These are phyloP conservation scores for Nicotiana paniculata DNA, from an alignment of 257 asterid species.

Conservation along the genomic window DNA sequence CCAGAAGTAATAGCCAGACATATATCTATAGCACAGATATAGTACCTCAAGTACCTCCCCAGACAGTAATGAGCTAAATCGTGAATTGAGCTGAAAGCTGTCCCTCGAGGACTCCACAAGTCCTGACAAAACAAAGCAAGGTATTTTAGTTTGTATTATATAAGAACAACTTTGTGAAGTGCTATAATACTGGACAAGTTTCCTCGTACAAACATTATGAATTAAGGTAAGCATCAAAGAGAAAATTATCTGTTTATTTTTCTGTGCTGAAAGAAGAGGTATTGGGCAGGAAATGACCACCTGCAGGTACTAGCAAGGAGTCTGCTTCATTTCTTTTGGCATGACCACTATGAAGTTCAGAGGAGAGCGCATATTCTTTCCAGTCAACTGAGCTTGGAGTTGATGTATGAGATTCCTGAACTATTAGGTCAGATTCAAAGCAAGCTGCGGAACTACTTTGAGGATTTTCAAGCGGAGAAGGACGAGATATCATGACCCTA, in stretches of 20 bases:
- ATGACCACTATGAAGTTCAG: conserved; percentile 11
- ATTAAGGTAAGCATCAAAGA: neutral
- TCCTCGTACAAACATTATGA: neutral
- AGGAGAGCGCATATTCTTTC: neutral
- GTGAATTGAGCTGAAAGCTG: neutral
- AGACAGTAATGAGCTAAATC: neutral
- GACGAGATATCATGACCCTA: no score
- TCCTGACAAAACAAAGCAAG: conserved; percentile 4
- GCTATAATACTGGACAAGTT: neutral
- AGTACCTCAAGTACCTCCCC: no score
- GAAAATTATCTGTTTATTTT: neutral
- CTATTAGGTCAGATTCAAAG: neutral
- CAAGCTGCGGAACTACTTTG: neutral
- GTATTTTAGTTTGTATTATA: neutral
- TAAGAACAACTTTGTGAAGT: conserved; percentile 1
- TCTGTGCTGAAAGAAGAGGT: no score
- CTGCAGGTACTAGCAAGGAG: no score
- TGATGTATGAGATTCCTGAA: conserved; percentile 11
- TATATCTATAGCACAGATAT: no score
- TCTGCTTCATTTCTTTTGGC: neutral
- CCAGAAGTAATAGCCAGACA: neutral
- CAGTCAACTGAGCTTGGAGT: conserved; percentile 6
- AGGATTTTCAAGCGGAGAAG: neutral
- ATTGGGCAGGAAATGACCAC: no score
- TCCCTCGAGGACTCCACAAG: conserved; percentile 1